Evolutionary conservation across 495 filamentous ascomycete species (phyloP).

Genomic region (Sphaerosporella brunnea): DNA sequence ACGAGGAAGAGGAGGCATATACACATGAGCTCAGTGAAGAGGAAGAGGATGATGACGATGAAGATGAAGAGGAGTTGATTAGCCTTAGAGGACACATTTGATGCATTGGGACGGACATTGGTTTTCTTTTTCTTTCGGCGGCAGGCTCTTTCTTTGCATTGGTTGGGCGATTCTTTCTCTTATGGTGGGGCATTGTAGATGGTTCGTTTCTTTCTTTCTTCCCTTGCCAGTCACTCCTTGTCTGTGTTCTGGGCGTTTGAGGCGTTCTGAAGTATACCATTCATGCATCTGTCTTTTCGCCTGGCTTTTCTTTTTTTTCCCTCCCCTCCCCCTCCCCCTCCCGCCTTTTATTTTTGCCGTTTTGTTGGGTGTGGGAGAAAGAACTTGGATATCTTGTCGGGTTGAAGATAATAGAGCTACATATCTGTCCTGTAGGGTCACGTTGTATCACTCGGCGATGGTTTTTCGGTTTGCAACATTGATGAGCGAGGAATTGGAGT

Average conservation of each 20-base stretch:
- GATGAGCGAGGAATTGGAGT: too few relatives aligned
- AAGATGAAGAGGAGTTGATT: conserved; percentile 42
- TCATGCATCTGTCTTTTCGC: background rate
- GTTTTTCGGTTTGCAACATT: too few relatives aligned
- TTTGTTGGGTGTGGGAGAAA: too few relatives aligned
- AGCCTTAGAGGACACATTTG: conserved; percentile 53
- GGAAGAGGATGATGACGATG: conserved; percentile 32
- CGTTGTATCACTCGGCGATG: background rate
- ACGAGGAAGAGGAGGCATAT: conserved; percentile 32
- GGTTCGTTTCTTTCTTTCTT: background rate
- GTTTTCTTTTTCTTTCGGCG: background rate
- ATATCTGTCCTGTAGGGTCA: background rate
- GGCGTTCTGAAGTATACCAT: background rate
- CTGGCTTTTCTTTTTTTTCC: background rate
- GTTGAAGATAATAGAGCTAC: too few relatives aligned
- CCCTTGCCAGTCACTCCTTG: background rate
- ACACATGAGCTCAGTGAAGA: conserved; percentile 30
- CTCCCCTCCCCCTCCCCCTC: too few relatives aligned
- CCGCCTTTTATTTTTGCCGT: too few relatives aligned
- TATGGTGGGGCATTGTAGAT: background rate
- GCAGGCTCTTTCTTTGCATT: background rate
- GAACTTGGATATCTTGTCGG: too few relatives aligned
- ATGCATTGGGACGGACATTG: background rate
- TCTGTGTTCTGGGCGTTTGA: background rate
- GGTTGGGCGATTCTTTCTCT: background rate